Percentiles rank a stretch among this genome's conserved stretches.
These are phyloP conservation scores for Calonectria pauciramosa DNA, from an alignment of 2,329 filamentous ascomycete species.

Conservation along the genomic window DNA sequence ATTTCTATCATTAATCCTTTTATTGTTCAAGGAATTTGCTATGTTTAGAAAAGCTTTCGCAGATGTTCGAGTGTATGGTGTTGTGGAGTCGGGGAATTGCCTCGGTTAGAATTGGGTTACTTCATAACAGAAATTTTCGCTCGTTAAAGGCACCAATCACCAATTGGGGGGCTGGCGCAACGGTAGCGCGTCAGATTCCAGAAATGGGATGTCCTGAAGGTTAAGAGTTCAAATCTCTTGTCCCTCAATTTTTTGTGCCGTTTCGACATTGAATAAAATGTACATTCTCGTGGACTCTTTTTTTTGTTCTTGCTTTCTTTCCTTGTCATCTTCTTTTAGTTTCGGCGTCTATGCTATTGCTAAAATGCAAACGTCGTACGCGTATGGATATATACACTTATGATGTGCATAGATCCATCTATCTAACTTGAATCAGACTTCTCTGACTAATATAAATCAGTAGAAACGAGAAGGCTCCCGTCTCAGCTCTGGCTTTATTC, in stretches of 20 bases:
- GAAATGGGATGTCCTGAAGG: slow-evolving; percentile 14
- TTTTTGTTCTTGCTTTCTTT: neutral
- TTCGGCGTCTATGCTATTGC: neutral
- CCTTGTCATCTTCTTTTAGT: neutral
- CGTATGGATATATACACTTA: neutral
- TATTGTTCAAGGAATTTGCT: neutral
- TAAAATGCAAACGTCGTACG: neutral
- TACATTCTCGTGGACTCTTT: neutral
- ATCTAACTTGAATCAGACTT: neutral
- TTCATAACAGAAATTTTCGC: neutral
- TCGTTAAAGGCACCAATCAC: neutral
- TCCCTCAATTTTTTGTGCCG: slow-evolving; percentile 6
- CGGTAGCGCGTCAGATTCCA: slow-evolving; percentile 18
- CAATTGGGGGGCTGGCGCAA: slow-evolving; percentile 12
- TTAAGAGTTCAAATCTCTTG: slow-evolving; percentile 19
- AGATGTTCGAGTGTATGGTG: neutral
- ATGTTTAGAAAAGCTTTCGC: too few relatives aligned
- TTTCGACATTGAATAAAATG: neutral
- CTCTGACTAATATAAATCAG: neutral
- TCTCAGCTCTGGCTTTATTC: neutral
- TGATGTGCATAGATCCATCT: neutral
- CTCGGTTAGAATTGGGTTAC: neutral
- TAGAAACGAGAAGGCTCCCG: too few relatives aligned
- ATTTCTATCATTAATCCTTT: neutral
- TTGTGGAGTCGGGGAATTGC: neutral